Percentiles rank a stretch among this genome's conserved stretches.
phyloP scores from a whole-genome alignment of 352 stramenopile species.

The Phytopythium aichiense region DNA sequence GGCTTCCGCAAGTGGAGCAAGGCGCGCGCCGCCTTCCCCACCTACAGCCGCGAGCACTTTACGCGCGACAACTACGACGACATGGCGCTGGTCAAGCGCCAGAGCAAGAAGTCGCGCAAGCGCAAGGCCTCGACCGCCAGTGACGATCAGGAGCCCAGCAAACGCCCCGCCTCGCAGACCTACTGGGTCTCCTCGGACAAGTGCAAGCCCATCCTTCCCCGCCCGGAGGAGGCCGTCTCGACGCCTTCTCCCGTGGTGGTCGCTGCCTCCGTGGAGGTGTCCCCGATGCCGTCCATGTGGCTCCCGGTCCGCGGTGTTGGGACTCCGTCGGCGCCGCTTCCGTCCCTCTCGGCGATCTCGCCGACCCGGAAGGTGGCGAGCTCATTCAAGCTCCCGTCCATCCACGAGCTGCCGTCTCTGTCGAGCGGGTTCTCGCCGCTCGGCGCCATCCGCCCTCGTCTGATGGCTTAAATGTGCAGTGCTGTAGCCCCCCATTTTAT shows the following conservation, averaged over 20 bases:
- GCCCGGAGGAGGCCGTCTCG: slow-evolving; percentile 16
- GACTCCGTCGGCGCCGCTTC: slow-evolving; percentile 14
- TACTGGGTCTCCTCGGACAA: slow-evolving; percentile 33
- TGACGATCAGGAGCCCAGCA: slow-evolving; percentile 29
- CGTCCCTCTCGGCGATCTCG: slow-evolving; percentile 36
- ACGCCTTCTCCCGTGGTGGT: slow-evolving; percentile 7
- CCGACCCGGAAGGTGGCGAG: slow-evolving; percentile 31
- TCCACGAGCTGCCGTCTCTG: slow-evolving; percentile 40
- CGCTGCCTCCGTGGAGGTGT: too few relatives aligned
- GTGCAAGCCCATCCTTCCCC: slow-evolving; percentile 68
- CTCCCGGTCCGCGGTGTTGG: slow-evolving; percentile 9
- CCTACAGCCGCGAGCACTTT: slow-evolving; percentile 81
- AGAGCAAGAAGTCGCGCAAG: slow-evolving; percentile 84
- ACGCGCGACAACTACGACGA: slow-evolving; percentile 81
- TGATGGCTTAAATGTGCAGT: slow-evolving; percentile 32
- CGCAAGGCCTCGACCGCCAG: slow-evolving; percentile 27
- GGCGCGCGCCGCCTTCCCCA: slow-evolving; percentile 61
- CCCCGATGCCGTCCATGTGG: slow-evolving; percentile 8
- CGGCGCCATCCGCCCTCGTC: slow-evolving; percentile 28
- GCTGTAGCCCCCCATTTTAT: slow-evolving; percentile 13
- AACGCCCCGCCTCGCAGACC: slow-evolving; percentile 22
- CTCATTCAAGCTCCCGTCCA: slow-evolving; percentile 52
- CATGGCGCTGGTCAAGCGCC: slow-evolving; percentile 82
- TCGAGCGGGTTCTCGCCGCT: slow-evolving; percentile 21
- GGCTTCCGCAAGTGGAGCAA: slow-evolving; percentile 91